A percentile compares a stretch with the other conserved stretches of the same genome.
Conservation (phyloP, 345 rosid genomes). For the Cardamine chenopodiifolia region DNA sequence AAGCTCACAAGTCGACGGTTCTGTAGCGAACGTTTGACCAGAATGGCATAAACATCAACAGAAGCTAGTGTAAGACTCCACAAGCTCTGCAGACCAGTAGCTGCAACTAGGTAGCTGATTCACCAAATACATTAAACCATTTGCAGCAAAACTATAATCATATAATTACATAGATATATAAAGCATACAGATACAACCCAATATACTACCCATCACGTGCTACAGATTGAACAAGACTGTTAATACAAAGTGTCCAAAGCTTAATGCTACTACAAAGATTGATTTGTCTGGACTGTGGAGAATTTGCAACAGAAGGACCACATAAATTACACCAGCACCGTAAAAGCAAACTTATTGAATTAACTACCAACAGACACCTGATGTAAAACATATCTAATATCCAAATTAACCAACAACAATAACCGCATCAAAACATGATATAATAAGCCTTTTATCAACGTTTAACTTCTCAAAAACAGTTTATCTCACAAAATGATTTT, state of each 20-base stretch:
- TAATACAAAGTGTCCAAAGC: not conserved
- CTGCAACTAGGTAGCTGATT: constrained; percentile 74
- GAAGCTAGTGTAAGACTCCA: constrained; percentile 77
- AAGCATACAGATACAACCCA: not conserved
- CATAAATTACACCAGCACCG: not conserved
- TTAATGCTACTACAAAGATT: constrained; percentile 1
- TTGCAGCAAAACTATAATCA: no score
- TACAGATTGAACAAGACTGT: not conserved
- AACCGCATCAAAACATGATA: not conserved
- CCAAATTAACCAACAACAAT: not conserved
- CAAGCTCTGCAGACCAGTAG: constrained; percentile 72
- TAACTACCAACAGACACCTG: not conserved
- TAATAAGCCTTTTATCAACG: not conserved
- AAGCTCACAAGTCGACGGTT: constrained; percentile 54
- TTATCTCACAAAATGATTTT: not conserved
- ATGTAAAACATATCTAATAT: not conserved
- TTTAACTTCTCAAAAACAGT: not conserved
- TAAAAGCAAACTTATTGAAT: not conserved
- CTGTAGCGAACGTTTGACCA: constrained; percentile 69
- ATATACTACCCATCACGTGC: not conserved
- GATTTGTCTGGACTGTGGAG: not conserved
- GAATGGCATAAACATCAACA: constrained; percentile 64
- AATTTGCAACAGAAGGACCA: constrained; percentile 9
- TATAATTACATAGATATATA: not conserved
- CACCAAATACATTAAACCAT: constrained; percentile 26